Percentiles rank a stretch among this genome's conserved stretches.
These are phyloP conservation scores for Penicillium sclerotiorum DNA, from an alignment of 2,329 filamentous ascomycete species.

Conservation along the genomic window DNA sequence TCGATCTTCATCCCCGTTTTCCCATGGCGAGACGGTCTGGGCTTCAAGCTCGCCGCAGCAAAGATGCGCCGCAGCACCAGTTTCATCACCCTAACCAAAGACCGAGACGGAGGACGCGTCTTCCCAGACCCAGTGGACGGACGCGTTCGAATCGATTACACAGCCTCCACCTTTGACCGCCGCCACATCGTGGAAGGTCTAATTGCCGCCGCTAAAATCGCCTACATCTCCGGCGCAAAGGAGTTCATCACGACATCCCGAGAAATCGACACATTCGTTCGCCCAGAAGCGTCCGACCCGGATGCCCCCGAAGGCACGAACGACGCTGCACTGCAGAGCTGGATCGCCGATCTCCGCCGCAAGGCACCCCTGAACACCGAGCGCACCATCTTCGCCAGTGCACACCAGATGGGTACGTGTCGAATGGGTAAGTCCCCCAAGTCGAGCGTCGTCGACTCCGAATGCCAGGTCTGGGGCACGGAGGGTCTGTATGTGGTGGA, in stretches of 20 bases:
- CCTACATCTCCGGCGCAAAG: slow-evolving; percentile 75
- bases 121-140: slow-evolving; percentile 71
- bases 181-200: slow-evolving; percentile 71
- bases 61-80: slow-evolving; percentile 69
- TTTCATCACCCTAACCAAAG: slow-evolving; percentile 74
- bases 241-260: slow-evolving; percentile 72
- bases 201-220: slow-evolving; percentile 72
- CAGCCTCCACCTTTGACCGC: slow-evolving; percentile 70
- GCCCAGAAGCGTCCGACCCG: slow-evolving; percentile 33
- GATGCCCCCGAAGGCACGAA: slow-evolving; percentile 51
- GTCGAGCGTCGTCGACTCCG: slow-evolving; percentile 48
- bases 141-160: slow-evolving; percentile 68
- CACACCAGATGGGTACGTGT: slow-evolving; percentile 57
- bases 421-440: slow-evolving; percentile 49
- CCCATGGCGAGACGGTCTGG: slow-evolving; percentile 68
- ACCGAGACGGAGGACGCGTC: slow-evolving; percentile 74
- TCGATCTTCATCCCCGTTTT: slow-evolving; percentile 64
- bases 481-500: slow-evolving; percentile 52
- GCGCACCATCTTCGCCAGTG: slow-evolving; percentile 45
- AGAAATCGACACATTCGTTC: slow-evolving; percentile 66
- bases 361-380: slow-evolving; percentile 52
- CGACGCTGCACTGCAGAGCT: slow-evolving; percentile 56
- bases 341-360: slow-evolving; percentile 54
- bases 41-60: slow-evolving; percentile 71
- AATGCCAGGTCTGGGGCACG: slow-evolving; percentile 51